Base-by-base conservation (phyloP, 2,329 filamentous ascomycete species). In the Colletotrichum aenigma region DNA sequence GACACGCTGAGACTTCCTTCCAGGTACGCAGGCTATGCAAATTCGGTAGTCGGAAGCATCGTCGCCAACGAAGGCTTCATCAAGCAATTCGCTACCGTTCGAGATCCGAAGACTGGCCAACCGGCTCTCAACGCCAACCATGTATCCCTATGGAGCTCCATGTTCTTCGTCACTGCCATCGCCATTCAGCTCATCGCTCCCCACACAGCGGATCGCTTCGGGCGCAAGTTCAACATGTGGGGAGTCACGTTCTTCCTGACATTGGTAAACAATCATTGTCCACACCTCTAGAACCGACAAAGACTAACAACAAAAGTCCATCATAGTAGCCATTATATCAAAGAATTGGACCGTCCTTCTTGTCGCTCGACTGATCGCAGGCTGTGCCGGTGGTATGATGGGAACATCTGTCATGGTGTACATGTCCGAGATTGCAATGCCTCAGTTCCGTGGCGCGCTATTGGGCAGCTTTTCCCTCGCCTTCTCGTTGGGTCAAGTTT, bases 1-100 rank as follows among this genome's bases (percentile, higher is more conserved):
- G 2, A 18, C 0, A 43, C 16, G 8, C 36, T 43, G 16, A 43
- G 36, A 55, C 52, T 24, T 55, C 12, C n/a, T 55, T 7, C 52
- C 12, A 55, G 52, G 52, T 55, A 71, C 60, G 70, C 66, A 3
- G 66, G 70, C 8, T 71, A 71, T 43, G 70, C 43, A 2, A 36
- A 30, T 34, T 71, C 70, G 4, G 61, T 71, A 21, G 58, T 71
- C 10, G 70, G 70, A 18, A 66, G 48, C 24, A 66, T 71, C 13
- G 66, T 71, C 15, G 70, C 70, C 61, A 71, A 71, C 32, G 48
- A 66, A 16, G 70, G 70, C 43, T 71, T 71, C 52, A 36, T 71
- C 62, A 43, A 60, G 48, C 70, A 71, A 52, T 71, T 71, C 21
- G 70, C 70, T 15, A 71, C 70, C 4, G 70, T 71, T 15, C 65